These are phyloP conservation scores for Talaromyces sp. DNA, from an alignment of 2,329 filamentous ascomycete genomes.

Conservation along the genomic window DNA sequence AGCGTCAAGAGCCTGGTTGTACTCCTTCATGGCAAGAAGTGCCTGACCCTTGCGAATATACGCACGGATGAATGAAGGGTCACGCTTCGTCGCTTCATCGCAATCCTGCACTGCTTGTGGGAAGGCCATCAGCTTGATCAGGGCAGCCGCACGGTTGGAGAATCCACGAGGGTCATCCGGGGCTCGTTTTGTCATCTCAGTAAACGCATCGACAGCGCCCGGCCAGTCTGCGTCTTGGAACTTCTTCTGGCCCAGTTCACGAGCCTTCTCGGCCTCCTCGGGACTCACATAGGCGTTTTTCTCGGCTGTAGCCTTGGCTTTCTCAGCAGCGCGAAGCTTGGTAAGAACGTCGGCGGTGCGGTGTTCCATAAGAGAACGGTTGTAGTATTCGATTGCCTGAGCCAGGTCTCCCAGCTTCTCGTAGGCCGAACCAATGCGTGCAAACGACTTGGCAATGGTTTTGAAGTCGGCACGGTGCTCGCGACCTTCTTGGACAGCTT, in stretches of 20 bases:
- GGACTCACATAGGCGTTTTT: constrained; percentile 82
- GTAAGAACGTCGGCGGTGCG: constrained; percentile 88
- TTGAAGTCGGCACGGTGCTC: constrained; percentile 94
- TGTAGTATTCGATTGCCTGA: constrained; percentile 81
- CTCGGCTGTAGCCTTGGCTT: constrained; percentile 70
- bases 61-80: constrained; percentile 87
- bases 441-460: constrained; percentile 94
- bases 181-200: constrained; percentile 93
- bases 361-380: constrained; percentile 92
- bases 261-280: constrained; percentile 87
- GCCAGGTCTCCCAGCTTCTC: constrained; percentile 80
- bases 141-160: constrained; percentile 93
- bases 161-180: constrained; percentile 91
- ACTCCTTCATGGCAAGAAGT: constrained; percentile 96
- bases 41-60: constrained; percentile 96
- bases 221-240: constrained; percentile 98
- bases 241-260: constrained; percentile 89
- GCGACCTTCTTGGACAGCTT: constrained; percentile 86
- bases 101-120: constrained; percentile 91
- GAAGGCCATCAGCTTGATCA: constrained; percentile 95
- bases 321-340: constrained; percentile 89
- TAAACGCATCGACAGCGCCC: constrained; percentile 87
- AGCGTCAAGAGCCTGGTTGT: constrained; percentile 87
- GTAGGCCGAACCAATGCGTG: constrained; percentile 87
- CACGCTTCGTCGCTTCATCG: constrained; percentile 82